These are phyloP conservation scores for Candida broadrunensis DNA, from an alignment of 805 yeast species.

Conservation along the genomic window DNA sequence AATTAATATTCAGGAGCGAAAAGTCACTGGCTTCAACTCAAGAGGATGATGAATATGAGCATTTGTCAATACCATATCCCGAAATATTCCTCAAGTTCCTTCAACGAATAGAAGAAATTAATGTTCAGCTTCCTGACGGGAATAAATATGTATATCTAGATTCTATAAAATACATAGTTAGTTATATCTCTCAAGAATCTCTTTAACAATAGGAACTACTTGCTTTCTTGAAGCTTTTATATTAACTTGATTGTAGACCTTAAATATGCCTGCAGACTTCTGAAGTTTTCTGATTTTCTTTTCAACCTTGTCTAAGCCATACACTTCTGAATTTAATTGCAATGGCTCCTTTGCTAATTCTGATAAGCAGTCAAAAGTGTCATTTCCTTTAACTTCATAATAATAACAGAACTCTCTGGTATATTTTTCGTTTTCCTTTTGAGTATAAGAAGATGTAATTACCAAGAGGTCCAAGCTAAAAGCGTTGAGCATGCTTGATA, in stretches of 20 bases:
- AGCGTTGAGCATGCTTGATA: constrained; percentile 14
- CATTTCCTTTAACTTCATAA: constrained; percentile 10
- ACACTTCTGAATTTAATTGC: constrained; percentile 22
- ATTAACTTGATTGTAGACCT: constrained; percentile 46
- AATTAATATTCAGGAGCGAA: constrained; percentile 18
- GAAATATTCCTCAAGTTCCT: constrained; percentile 14
- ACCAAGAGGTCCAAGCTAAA: constrained; percentile 27
- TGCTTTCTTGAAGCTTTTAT: constrained; percentile 76
- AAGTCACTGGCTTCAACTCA: constrained; percentile 4
- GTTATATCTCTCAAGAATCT: constrained; percentile 19
- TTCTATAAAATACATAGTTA: constrained; percentile 4
- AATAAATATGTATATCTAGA: constrained; percentile 7
- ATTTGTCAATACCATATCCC: constrained; percentile 10
- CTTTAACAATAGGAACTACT: constrained; percentile 65
- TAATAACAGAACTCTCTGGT: constrained; percentile 34
- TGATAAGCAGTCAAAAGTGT: constrained; percentile 15
- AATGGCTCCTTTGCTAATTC: constrained; percentile 17
- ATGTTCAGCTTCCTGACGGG: constrained; percentile 16
- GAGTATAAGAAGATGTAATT: constrained; percentile 39
- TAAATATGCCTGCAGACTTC: constrained; percentile 11
- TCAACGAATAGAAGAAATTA: constrained; percentile 10
- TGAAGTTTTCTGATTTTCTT: constrained; percentile 8
- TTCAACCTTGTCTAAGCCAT: constrained; percentile 14
- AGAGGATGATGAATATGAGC: constrained; percentile 14
- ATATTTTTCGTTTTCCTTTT: constrained; percentile 25